Percentiles rank a stretch among this genome's conserved stretches.
phyloP scores from a whole-genome alignment of 106 monocot species.

The Platanthera zijinensis region DNA sequence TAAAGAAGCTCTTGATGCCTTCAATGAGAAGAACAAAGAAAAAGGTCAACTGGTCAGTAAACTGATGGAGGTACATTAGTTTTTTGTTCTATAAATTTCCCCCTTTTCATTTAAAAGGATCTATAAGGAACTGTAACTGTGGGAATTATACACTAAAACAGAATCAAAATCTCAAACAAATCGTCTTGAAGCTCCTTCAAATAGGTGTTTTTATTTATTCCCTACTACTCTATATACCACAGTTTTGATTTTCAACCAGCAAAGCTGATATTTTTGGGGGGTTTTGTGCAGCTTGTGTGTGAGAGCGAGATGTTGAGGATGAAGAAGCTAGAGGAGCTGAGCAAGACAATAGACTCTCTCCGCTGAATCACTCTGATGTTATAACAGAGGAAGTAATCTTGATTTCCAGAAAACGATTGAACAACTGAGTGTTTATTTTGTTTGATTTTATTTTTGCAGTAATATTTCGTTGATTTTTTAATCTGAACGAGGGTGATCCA shows the following conservation, averaged over 20 bases:
- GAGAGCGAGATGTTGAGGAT: slow-evolving; percentile 84
- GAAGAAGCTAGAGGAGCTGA: slow-evolving; percentile 83
- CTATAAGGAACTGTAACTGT: too few relatives aligned
- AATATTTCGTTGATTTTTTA: too few relatives aligned
- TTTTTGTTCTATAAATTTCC: neutral
- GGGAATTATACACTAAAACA: too few relatives aligned
- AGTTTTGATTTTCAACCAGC: neutral
- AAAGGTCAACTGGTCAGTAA: slow-evolving; percentile 58
- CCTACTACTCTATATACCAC: neutral
- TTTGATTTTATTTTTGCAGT: too few relatives aligned
- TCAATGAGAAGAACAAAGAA: slow-evolving; percentile 70
- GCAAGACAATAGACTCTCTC: slow-evolving; percentile 66
- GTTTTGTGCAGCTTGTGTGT: slow-evolving; percentile 47
- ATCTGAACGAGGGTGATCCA: too few relatives aligned
- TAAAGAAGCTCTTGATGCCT: slow-evolving; percentile 59
- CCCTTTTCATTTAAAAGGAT: neutral
- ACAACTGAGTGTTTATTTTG: too few relatives aligned
- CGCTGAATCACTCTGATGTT: slow-evolving; percentile 14
- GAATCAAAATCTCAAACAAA: too few relatives aligned
- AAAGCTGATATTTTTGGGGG: neutral
- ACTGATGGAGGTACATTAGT: slow-evolving; percentile 52
- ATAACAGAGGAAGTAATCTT: neutral
- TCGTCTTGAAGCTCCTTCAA: too few relatives aligned
- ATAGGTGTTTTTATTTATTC: neutral
- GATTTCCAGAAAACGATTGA: neutral